A percentile compares a stretch with the other conserved stretches of the same genome.
phyloP scores from a whole-genome alignment of 2,329 filamentous ascomycete species.

The Aspergillus cejpii region DNA sequence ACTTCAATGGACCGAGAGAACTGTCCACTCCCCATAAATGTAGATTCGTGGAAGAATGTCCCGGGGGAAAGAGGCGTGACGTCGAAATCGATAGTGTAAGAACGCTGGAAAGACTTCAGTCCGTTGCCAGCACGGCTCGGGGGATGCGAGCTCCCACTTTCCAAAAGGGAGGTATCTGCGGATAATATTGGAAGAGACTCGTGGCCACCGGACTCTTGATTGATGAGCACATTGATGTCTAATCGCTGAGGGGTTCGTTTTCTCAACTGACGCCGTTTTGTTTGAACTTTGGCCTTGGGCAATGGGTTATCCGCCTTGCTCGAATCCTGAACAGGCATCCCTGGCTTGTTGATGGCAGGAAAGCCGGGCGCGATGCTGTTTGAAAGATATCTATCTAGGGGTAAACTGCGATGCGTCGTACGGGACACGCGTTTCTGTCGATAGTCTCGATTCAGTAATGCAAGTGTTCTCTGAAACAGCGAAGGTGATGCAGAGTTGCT shows the following conservation, averaged over 20 bases:
- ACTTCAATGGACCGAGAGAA: constrained; percentile 44
- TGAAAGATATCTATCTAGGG: constrained; percentile 35
- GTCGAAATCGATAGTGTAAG: constrained; percentile 50
- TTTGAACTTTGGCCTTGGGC: constrained; percentile 4
- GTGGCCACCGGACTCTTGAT: constrained; percentile 37
- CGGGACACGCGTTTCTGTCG: constrained; percentile 15
- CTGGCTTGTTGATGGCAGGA: not conserved
- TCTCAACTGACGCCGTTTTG: constrained; percentile 21
- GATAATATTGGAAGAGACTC: constrained; percentile 18
- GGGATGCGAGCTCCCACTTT: constrained; percentile 2
- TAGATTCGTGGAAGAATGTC: constrained; percentile 51
- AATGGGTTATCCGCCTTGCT: constrained; percentile 8
- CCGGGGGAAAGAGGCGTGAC: constrained; percentile 45
- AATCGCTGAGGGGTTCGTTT: constrained; percentile 42
- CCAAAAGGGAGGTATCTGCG: constrained; percentile 5
- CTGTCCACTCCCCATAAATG: constrained; percentile 54
- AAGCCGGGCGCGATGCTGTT: constrained; percentile 10
- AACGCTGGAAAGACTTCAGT: constrained; percentile 44
- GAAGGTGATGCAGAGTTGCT: constrained; percentile 14
- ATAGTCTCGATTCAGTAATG: constrained; percentile 29
- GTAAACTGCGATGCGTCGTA: constrained; percentile 20
- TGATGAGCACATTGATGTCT: constrained; percentile 42
- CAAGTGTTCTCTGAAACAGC: constrained; percentile 29
- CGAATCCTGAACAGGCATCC: not conserved
- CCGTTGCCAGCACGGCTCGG: constrained; percentile 31